Percentiles rank a stretch among this genome's conserved stretches.
phyloP scores from a whole-genome alignment of 1,284 basidiomycete species.

The Cutaneotrichosporon spelunceum region DNA sequence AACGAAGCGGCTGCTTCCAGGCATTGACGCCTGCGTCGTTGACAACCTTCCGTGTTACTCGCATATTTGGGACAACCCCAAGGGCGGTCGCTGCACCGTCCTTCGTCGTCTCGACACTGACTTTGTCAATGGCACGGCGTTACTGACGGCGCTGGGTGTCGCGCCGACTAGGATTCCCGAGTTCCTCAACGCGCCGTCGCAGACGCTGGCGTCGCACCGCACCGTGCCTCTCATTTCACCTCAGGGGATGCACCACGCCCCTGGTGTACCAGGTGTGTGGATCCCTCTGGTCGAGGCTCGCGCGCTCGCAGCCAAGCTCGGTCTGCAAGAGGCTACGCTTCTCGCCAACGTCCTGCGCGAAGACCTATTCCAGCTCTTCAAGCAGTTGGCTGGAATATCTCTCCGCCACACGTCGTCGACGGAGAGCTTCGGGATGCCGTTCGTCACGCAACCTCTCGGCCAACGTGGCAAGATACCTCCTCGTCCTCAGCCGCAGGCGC shows the following conservation, averaged over 20 bases:
- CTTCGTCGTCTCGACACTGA: conserved; percentile 45
- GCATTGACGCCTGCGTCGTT: conserved; percentile 44
- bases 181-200: conserved; percentile 31
- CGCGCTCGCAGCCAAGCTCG: conserved; percentile 33
- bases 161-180: conserved; percentile 29
- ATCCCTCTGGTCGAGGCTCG: conserved; percentile 38
- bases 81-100: conserved; percentile 29
- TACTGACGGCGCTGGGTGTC: conserved; percentile 40
- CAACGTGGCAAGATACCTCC: neutral
- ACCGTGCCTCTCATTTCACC: conserved; percentile 26
- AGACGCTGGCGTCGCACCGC: conserved; percentile 29
- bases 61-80: conserved; percentile 30
- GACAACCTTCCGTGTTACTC: conserved; percentile 48
- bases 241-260: conserved; percentile 29
- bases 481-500: conserved; percentile 6
- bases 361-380: conserved; percentile 43
- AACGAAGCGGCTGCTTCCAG: conserved; percentile 40
- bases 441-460: conserved; percentile 20
- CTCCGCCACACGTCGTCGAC: conserved; percentile 35
- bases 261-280: conserved; percentile 44
- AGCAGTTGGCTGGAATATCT: conserved; percentile 37
- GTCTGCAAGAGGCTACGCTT: conserved; percentile 23
- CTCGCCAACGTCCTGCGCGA: conserved; percentile 37
- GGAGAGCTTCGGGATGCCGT: conserved; percentile 36
- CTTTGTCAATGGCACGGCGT: conserved; percentile 46